These are phyloP conservation scores for Schrenkiella parvula DNA, from an alignment of 345 rosid genomes.

Conservation along the genomic window DNA sequence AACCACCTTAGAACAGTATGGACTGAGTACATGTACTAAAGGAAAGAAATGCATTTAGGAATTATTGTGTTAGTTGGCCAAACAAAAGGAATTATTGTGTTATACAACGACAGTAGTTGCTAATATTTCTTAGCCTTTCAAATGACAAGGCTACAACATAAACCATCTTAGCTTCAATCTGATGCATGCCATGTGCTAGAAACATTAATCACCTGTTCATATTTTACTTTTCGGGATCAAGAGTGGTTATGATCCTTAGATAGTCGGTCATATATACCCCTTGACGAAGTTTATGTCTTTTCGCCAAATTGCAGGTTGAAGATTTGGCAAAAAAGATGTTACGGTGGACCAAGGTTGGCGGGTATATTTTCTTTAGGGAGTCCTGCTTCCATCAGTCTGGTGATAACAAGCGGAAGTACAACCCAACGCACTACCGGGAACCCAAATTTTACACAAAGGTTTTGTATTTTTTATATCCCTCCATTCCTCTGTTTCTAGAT, in stretches of 20 bases:
- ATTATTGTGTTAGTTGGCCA: too few species aligned
- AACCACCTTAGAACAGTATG: neutral
- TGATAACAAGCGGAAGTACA: conserved; percentile 69
- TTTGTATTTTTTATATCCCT: neutral
- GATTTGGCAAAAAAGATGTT: conserved; percentile 70
- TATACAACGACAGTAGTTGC: neutral
- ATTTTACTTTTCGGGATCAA: neutral
- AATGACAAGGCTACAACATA: neutral
- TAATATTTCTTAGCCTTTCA: neutral
- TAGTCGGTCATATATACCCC: neutral
- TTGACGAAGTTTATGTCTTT: neutral
- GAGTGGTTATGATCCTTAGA: neutral
- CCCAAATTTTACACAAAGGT: conserved; percentile 96
- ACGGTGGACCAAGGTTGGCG: conserved; percentile 87
- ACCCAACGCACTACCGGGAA: conserved; percentile 96
- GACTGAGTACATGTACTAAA: neutral
- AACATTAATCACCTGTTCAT: neutral
- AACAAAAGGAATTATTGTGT: neutral
- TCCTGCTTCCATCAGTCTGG: conserved; percentile 97
- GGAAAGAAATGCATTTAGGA: neutral
- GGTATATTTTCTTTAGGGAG: conserved; percentile 89
- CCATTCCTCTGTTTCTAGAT: neutral
- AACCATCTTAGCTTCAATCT: neutral
- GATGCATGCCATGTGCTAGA: neutral
- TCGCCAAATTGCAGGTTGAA: conserved; percentile 51